Base-by-base conservation (phyloP, 75 land plant genomes). In the Chamaecyparis obtusa region DNA sequence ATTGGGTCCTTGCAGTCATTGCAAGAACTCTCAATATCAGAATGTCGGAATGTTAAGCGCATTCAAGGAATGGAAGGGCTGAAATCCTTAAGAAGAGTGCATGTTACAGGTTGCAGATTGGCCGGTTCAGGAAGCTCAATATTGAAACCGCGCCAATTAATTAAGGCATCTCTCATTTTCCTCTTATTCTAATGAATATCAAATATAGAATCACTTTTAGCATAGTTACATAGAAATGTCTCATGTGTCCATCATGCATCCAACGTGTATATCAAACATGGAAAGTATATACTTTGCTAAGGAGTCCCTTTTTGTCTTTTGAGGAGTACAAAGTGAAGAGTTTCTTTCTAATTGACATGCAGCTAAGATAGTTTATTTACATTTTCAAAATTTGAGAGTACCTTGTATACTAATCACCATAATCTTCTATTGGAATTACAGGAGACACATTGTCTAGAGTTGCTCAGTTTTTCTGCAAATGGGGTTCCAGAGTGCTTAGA, bases 21-120 rank as follows among this genome's bases (percentile, higher is more conserved):
- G 39, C 85, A 84, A 55, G 85, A 84, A 17, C 85, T 84, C 30
- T 84, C 85, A 33, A 55, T 84, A 33, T 84, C 85, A 33, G 55
- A 19, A 16, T 84, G 85, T 32, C 5, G 19, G 35, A 84, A 55
- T 16, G 36, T 84, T 19, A 55, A 35, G 30, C 85, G 27, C 33
- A 51, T 51, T 33, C 32, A 44, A 55, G 85, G 85, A 24, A 6
- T 83, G 19, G 64, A 83, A 55, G 64, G 64, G 60, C 19, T 51
- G 85, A 83, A 54, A 16, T 51, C 85, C 9, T 32, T 54, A 16
- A 83, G 60, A 84, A 84, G 49, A 10, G 36, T 84, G 67, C 85
- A 84, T 44, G 41, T 84, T 33, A 14, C 27, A 55, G 64, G 41
- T 56, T 84, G 85, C 41, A 44, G 83, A 81, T 43, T 51, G 55